Conservation (phyloP, 2,329 filamentous ascomycete genomes). For the Sporothrix curviconia region DNA sequence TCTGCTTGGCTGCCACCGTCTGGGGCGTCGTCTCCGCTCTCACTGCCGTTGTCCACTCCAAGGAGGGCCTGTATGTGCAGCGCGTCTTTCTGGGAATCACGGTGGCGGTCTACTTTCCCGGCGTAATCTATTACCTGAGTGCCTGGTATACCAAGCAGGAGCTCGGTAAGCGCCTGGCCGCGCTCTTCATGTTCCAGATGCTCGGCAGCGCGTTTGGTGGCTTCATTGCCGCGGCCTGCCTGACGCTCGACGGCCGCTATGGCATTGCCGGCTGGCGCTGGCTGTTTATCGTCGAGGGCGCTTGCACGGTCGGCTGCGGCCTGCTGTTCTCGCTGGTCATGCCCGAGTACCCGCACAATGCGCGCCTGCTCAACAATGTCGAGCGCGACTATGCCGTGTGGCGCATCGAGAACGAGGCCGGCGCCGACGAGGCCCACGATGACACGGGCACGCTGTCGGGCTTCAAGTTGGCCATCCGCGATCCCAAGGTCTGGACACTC, state of each 20-base stretch:
- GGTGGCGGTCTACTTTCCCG: constrained; percentile 9
- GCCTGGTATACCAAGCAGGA: constrained; percentile 36
- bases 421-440: constrained; percentile 32
- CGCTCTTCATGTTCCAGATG: constrained; percentile 54
- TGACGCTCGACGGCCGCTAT: constrained; percentile 37
- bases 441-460: constrained; percentile 23
- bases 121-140: constrained; percentile 37
- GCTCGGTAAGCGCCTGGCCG: constrained; percentile 31
- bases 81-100: constrained; percentile 14
- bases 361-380: constrained; percentile 25
- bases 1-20: constrained; percentile 10
- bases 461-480: constrained; percentile 14
- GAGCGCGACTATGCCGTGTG: constrained; percentile 29
- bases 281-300: constrained; percentile 42
- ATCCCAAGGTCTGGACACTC: constrained; percentile 12
- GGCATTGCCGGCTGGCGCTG: constrained; percentile 48
- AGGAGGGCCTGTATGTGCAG: constrained; percentile 23
- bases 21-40: constrained; percentile 22
- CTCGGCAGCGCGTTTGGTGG: constrained; percentile 47
- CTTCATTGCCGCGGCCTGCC: constrained; percentile 42
- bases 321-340: constrained; percentile 29
- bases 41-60: constrained; percentile 31
- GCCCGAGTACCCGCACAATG: constrained; percentile 35
- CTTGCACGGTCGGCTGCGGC: constrained; percentile 35
- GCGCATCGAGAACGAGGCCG: constrained; percentile 29